These are phyloP conservation scores for Kwoniella shivajii DNA, from an alignment of 1,284 basidiomycete genomes.

Conservation along the genomic window DNA sequence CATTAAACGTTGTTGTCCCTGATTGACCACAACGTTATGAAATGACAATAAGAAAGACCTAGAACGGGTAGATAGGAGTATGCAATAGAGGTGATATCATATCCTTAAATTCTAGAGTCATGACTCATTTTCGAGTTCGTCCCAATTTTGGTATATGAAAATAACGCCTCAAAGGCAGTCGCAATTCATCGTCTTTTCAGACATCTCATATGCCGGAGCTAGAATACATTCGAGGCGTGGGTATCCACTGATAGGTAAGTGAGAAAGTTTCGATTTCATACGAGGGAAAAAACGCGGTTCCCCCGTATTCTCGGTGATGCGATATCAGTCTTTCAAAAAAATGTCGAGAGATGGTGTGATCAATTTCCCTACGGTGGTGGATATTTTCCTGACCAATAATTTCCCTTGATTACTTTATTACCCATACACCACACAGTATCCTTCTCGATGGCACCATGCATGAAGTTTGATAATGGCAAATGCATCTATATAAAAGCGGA, in stretches of 20 bases:
- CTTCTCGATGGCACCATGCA: not conserved
- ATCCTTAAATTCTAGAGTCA: too few species aligned
- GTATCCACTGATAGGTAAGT: too few species aligned
- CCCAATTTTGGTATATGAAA: not conserved
- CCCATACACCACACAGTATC: not conserved
- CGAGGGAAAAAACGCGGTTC: not conserved
- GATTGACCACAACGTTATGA: too few species aligned
- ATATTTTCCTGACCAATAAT: conserved; percentile 2
- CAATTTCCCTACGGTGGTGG: not conserved
- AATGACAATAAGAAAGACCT: too few species aligned
- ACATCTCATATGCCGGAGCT: too few species aligned
- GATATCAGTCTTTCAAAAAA: conserved; percentile 1
- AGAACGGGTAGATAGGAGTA: too few species aligned
- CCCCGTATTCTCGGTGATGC: not conserved
- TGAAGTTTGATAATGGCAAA: not conserved
- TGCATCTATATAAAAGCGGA: not conserved
- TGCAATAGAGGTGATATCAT: too few species aligned
- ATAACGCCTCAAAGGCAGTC: too few species aligned
- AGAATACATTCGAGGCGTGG: too few species aligned
- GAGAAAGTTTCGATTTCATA: too few species aligned
- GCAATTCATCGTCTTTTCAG: too few species aligned
- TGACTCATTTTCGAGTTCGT: not conserved
- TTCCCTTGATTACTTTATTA: conserved; percentile 8
- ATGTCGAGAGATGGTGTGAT: conserved; percentile 16
- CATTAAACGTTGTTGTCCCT: too few species aligned